Percentiles rank a stretch among this genome's conserved stretches.
Evolutionary conservation across 441 rosid genomes (phyloP).

Genomic region (Monsonia emarginata): DNA sequence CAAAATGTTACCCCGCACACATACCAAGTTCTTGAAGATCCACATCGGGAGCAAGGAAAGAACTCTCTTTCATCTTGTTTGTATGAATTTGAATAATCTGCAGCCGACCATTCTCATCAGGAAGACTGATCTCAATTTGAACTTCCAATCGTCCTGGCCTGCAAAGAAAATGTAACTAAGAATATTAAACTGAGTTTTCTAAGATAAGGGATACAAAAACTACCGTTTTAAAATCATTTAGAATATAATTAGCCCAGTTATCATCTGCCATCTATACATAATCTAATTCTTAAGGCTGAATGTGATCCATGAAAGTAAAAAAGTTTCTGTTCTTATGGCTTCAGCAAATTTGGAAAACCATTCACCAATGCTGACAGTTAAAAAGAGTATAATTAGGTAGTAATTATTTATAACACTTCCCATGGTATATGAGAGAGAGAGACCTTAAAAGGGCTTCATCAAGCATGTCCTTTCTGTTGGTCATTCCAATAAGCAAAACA

Average conservation of each 20-base stretch:
- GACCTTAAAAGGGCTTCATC: slow-evolving; percentile 98
- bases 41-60: slow-evolving; percentile 80
- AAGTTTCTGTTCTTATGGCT: background rate
- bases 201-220: slow-evolving; percentile 4
- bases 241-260: background rate
- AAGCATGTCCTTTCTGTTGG: slow-evolving; percentile 94
- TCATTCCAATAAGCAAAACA: slow-evolving; percentile 97
- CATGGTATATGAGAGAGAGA: slow-evolving; percentile 13
- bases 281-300: background rate
- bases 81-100: slow-evolving; percentile 97
- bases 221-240: background rate
- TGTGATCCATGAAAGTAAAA: slow-evolving; percentile 3
- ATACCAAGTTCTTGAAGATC: slow-evolving; percentile 88
- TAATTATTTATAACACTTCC: slow-evolving; percentile 10
- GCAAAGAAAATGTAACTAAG: slow-evolving; percentile 12
- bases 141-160: slow-evolving; percentile 97
- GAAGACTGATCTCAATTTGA: slow-evolving; percentile 98
- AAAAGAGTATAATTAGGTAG: background rate
- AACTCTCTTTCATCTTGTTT: slow-evolving; percentile 92
- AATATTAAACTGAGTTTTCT: background rate
- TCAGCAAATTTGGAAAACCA: background rate
- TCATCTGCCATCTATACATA: background rate
- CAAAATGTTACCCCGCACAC: slow-evolving; percentile 11
- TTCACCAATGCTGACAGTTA: background rate
- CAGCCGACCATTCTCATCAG: slow-evolving; percentile 94